Base-by-base conservation (phyloP, 305 asterid genomes). In the Fraxinus albicans region DNA sequence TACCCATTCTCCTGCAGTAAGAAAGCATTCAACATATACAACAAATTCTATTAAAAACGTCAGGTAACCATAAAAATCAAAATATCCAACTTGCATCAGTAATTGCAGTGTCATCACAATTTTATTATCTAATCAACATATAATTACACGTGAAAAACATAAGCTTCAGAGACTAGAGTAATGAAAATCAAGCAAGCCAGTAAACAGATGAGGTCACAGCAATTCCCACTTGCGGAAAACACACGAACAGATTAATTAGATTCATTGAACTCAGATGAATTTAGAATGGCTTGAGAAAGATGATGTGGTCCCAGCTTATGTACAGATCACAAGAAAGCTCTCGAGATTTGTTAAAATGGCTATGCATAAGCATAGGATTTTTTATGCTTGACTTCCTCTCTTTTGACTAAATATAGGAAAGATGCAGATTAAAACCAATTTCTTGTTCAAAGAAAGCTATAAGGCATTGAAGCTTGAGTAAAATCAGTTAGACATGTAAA, bases 1-100 rank as follows among this genome's bases (percentile, higher is more conserved):
- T 94, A 95, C 35, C 98, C 98, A 78, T 95, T 94, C 88, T 93
- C 99, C 99, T 94, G 90, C 38, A 80, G 74, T 84, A 83, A 67
- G 17, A 67, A 63, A 67, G 35, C n/a, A 1, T 67, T 67, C 74
- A 67, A 25, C n/a, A 10, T 67, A 12, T 67, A 27, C 74, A 9
- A 67, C 34, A 23, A 25, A 27, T 67, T 67, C 7, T 8, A 69
- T 69, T 69, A 69, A 69, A 23, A 12, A 69, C 19, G 27, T 3
- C 3, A 67, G 35, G 13, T 10, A 67, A 67, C 74, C 74, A 25
- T 67, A 67, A 25, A 65, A 27, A 27, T 67, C 8, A 27, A 67
- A 25, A 67, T 17, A 23, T 27, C n/a, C n/a, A 9, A 67, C 36
- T 19, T 60, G 29, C 33, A 60, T 60, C 33, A 21, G 12, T 60